These are phyloP conservation scores for Dactylellina sp. DNA, from an alignment of 2,329 filamentous ascomycete genomes.

Conservation along the genomic window DNA sequence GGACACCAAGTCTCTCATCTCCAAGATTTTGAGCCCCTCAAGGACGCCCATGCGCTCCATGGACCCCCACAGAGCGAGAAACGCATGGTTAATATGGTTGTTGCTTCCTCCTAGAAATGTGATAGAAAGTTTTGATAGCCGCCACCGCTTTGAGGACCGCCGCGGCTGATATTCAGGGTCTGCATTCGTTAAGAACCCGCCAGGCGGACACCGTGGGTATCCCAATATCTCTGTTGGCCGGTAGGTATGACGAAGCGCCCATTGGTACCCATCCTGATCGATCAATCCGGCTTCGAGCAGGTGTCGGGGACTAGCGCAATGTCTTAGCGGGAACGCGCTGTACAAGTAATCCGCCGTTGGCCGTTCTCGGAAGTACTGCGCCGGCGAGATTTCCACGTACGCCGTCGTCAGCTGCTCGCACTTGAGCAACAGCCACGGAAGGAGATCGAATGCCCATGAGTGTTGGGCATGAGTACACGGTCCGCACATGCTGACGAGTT, in stretches of 20 bases:
- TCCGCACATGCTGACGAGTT: conserved; percentile 27
- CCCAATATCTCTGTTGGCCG: not conserved
- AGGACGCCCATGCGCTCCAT: not conserved
- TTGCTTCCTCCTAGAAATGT: too few species aligned
- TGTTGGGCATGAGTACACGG: conserved; percentile 4
- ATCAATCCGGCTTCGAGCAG: not conserved
- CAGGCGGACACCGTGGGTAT: too few species aligned
- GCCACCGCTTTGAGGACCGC: too few species aligned
- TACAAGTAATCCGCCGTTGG: not conserved
- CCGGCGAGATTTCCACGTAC: conserved; percentile 4
- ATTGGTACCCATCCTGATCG: not conserved
- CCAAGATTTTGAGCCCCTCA: not conserved
- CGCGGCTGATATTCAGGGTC: too few species aligned
- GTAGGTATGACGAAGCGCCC: not conserved
- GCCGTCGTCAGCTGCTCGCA: conserved; percentile 21
- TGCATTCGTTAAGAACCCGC: too few species aligned
- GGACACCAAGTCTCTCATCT: not conserved
- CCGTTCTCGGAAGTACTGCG: not conserved
- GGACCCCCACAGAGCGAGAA: not conserved
- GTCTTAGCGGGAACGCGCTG: not conserved
- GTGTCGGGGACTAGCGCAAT: not conserved
- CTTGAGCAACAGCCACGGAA: conserved; percentile 13
- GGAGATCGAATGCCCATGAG: conserved; percentile 30
- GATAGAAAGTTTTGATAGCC: too few species aligned
- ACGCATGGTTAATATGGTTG: too few species aligned